Base-by-base conservation (phyloP, 192 early-diverging fungal species). In the Coemansia sp. region DNA sequence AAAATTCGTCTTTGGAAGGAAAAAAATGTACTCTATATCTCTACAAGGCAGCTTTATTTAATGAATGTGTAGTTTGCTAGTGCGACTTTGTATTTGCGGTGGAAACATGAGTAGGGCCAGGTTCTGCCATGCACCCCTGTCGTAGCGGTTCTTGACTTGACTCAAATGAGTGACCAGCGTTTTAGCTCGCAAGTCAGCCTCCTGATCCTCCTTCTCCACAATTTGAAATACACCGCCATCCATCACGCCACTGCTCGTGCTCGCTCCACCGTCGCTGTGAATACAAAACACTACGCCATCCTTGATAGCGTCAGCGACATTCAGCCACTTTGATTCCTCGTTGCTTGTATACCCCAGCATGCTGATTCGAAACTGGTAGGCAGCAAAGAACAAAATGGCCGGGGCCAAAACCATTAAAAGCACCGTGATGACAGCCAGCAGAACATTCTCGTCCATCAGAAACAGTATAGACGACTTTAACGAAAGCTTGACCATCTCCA, bases 291-390 rank as follows among this genome's bases (percentile, higher is more conserved):
- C 63, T 0, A 82, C 79, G 16, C 64, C 68, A 60, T 82, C 79
- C 11, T 56, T 51, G 34, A 82, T 62, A n/a, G 74, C 79, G 6
- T 69, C 71, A 16, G 59, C 66, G 36, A 82, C 62, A 21, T 65
- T 82, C 20, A 73, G 58, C 79, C 79, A 82, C 70, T 82, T 82
- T 24, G 63, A 20, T 65, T 76, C 73, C 67, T 82, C 79, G 56
- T 82, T 82, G 64, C 56, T 70, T 14, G 79, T 82, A 63, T 76
- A 76, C 3, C 79, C 79, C 40, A 72, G 67, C 62, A 64, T 64
- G 33, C 58, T 50, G 63, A 82, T 82, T n/a, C 74, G 69, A 57
- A 82, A 45, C 55, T 82, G 79, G 61, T 76, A 77, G 8, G 59
- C 70, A 2, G 65, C 43, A 39, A 82, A 82, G 28, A 77, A 28